phyloP scores from a whole-genome alignment of 2,329 filamentous ascomycete genomes.

The Cladophialophora chaetospira region DNA sequence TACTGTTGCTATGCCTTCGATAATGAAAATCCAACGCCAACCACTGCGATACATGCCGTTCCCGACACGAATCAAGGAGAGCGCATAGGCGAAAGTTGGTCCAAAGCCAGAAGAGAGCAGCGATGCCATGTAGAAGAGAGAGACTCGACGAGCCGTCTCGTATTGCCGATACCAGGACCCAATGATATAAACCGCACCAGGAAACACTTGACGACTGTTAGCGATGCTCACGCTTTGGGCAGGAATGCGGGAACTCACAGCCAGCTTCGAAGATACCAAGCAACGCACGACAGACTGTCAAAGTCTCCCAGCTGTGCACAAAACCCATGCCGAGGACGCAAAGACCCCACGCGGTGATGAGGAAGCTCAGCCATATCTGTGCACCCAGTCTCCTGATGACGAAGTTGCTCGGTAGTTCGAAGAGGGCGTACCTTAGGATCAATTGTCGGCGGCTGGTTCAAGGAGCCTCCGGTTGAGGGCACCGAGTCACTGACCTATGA shows the following conservation, averaged over 20 bases:
- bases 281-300: conserved; percentile 40
- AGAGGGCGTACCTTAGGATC: conserved; percentile 42
- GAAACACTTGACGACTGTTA: conserved; percentile 10
- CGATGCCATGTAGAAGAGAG: not conserved
- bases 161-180: conserved; percentile 16
- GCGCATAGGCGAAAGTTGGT: conserved; percentile 28
- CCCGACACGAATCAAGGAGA: conserved; percentile 37
- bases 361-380: conserved; percentile 33
- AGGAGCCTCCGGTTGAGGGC: conserved; percentile 57
- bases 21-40: conserved; percentile 31
- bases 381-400: conserved; percentile 65
- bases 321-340: conserved; percentile 42
- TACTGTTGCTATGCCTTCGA: conserved; percentile 33
- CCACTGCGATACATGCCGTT: conserved; percentile 36
- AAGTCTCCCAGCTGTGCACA: conserved; percentile 30
- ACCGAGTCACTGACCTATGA: conserved; percentile 73
- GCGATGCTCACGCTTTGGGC: not conserved
- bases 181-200: conserved; percentile 21
- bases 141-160: not conserved
- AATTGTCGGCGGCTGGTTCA: not conserved
- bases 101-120: not conserved
- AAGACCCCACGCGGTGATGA: conserved; percentile 44
- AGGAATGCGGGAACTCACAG: conserved; percentile 29
- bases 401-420: conserved; percentile 70
- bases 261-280: conserved; percentile 63